Conservation (phyloP, 441 rosid species). For the Brassica balearica region DNA sequence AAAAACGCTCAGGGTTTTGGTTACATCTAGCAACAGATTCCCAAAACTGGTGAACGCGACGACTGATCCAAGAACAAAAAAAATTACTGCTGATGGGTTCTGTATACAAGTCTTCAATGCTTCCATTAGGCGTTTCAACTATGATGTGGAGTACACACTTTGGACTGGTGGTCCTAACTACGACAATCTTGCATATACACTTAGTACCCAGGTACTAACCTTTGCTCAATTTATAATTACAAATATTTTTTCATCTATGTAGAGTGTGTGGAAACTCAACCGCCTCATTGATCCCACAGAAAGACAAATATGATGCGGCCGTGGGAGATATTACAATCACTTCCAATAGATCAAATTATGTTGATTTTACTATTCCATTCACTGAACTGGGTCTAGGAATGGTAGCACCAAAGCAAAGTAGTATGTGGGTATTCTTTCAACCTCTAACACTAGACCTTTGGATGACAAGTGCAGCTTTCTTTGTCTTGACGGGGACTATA, state of each 20-base stretch:
- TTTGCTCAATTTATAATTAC: neutral
- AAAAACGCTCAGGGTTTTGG: constrained; percentile 44
- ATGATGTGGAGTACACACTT: constrained; percentile 31
- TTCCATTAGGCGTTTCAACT: constrained; percentile 35
- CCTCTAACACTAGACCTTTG: constrained; percentile 52
- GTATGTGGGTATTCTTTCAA: constrained; percentile 53
- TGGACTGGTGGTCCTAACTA: constrained; percentile 39
- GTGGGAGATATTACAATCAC: constrained; percentile 59
- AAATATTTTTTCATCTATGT: neutral
- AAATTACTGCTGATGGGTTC: constrained; percentile 33
- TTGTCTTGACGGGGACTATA: constrained; percentile 44
- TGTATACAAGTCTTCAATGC: constrained; percentile 50
- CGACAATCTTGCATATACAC: constrained; percentile 35
- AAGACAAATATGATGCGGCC: constrained; percentile 49
- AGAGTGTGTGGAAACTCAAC: constrained; percentile 8
- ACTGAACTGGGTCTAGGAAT: constrained; percentile 51
- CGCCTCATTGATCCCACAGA: neutral
- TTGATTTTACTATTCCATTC: constrained; percentile 55
- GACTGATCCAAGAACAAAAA: constrained; percentile 27
- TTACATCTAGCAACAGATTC: constrained; percentile 47
- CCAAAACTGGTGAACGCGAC: constrained; percentile 34
- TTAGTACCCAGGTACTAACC: constrained; percentile 42
- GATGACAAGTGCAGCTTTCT: constrained; percentile 47
- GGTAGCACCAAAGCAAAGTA: constrained; percentile 44
- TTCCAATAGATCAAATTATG: constrained; percentile 37